phyloP scores from a whole-genome alignment of 192 early-diverging fungal species.

The Jimgerdemannia lactiflua region DNA sequence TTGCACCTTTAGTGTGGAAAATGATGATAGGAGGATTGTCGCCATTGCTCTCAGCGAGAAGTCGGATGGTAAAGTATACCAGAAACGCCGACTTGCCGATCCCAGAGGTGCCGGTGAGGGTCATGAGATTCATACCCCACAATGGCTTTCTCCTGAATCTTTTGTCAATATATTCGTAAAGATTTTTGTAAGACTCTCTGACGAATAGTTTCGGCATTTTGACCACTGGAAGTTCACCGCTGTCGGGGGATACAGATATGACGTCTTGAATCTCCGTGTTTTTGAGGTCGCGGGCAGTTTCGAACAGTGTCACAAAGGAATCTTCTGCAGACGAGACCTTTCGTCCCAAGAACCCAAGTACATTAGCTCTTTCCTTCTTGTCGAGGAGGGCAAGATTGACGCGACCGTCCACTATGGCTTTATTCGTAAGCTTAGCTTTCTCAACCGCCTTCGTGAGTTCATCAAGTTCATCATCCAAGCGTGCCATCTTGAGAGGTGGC shows the following conservation, averaged over 20 bases:
- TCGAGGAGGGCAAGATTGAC: not conserved
- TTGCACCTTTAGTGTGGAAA: slow-evolving; percentile 6
- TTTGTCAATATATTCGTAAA: not conserved
- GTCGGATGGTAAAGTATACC: not conserved
- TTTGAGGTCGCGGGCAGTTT: not conserved
- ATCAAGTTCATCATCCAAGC: not conserved
- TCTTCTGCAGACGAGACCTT: not conserved
- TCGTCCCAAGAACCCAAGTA: not conserved
- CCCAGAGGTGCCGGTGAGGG: not conserved
- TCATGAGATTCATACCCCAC: not conserved
- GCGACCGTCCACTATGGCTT: not conserved
- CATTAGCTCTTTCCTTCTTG: not conserved
- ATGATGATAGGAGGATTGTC: slow-evolving; percentile 20
- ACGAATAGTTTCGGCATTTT: not conserved
- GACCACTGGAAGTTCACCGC: not conserved
- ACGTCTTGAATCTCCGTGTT: not conserved
- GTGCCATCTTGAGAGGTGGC: not conserved
- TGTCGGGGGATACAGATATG: not conserved
- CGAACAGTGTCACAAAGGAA: not conserved
- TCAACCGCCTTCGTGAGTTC: not conserved
- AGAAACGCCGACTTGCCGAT: not conserved
- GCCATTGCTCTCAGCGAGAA: slow-evolving; percentile 4
- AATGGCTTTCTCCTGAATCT: not conserved
- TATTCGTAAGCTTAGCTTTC: not conserved
- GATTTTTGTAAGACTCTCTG: not conserved